Conservation (phyloP, 495 filamentous ascomycete species). For the Hypoxylon subgilvum region DNA sequence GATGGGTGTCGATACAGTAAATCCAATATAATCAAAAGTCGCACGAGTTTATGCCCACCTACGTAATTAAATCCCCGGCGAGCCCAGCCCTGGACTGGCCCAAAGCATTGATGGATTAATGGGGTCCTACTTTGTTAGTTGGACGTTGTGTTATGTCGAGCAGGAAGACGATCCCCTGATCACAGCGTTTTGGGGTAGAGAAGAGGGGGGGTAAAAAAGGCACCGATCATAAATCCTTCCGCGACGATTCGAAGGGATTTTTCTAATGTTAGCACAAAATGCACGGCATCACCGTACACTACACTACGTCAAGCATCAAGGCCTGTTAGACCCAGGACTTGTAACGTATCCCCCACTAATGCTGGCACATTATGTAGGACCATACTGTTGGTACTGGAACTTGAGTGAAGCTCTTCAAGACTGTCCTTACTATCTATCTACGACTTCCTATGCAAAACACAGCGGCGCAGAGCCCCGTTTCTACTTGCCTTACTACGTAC, state of each 20-base stretch:
- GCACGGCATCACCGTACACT: conserved; percentile 27
- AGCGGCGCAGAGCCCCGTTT: conserved; percentile 25
- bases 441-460: conserved; percentile 10
- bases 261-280: conserved; percentile 39
- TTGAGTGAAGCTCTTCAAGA: conserved; percentile 5
- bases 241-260: conserved; percentile 11
- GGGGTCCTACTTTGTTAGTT: too few relatives aligned
- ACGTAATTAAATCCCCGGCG: conserved; percentile 27
- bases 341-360: conserved; percentile 36
- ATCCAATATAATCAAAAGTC: conserved; percentile 4
- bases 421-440: background rate
- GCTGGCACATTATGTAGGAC: conserved; percentile 15
- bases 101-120: too few relatives aligned
- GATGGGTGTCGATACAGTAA: conserved; percentile 14
- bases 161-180: conserved; percentile 14
- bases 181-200: conserved; percentile 14
- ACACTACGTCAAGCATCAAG: conserved; percentile 11
- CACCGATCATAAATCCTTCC: conserved; percentile 34
- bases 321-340: conserved; percentile 13
- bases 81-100: too few relatives aligned
- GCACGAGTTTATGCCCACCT: conserved; percentile 17
- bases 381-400: conserved; percentile 25
- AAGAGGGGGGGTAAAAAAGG: conserved; percentile 19
- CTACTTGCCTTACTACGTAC: conserved; percentile 2
- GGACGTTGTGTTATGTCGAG: conserved; percentile 4